Evolutionary conservation across 345 rosid genomes (phyloP).

Genomic region (Gossypium bickii): DNA sequence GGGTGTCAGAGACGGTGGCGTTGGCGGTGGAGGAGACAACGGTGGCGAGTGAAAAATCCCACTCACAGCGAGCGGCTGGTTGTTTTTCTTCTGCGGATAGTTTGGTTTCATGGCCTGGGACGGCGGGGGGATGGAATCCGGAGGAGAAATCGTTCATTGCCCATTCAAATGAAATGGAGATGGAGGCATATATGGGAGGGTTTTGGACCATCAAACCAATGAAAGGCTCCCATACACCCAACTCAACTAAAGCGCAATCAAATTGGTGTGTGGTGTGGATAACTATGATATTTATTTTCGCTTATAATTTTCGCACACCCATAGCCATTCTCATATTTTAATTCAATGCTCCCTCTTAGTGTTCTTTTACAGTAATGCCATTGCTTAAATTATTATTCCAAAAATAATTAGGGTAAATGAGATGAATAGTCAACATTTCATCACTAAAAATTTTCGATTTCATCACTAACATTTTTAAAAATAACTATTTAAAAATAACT

Average conservation of each 20-base stretch:
- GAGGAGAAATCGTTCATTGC: constrained; percentile 42
- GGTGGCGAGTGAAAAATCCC: constrained; percentile 59
- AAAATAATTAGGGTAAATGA: no score
- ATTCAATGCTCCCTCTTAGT: neutral
- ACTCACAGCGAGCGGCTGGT: constrained; percentile 41
- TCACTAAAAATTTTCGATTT: no score
- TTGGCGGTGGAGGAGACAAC: constrained; percentile 36
- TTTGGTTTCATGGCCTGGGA: neutral
- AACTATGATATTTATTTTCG: neutral
- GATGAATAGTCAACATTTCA: no score
- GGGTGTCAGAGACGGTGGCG: constrained; percentile 50
- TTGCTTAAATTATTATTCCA: neutral
- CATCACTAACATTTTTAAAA: fast-evolving
- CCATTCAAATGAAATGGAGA: constrained; percentile 45
- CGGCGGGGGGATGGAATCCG: constrained; percentile 6
- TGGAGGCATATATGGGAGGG: constrained; percentile 19
- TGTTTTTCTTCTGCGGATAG: constrained; percentile 4
- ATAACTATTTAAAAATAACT: no score
- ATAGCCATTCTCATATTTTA: no score
- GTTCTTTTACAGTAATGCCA: constrained; percentile 12
- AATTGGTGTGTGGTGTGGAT: constrained; percentile 1
- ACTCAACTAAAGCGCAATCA: neutral
- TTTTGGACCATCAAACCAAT: constrained; percentile 35
- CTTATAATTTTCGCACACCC: neutral
- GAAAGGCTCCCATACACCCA: constrained; percentile 36